Conservation (phyloP, 139 green algal species). For the Chlorella sp. region DNA sequence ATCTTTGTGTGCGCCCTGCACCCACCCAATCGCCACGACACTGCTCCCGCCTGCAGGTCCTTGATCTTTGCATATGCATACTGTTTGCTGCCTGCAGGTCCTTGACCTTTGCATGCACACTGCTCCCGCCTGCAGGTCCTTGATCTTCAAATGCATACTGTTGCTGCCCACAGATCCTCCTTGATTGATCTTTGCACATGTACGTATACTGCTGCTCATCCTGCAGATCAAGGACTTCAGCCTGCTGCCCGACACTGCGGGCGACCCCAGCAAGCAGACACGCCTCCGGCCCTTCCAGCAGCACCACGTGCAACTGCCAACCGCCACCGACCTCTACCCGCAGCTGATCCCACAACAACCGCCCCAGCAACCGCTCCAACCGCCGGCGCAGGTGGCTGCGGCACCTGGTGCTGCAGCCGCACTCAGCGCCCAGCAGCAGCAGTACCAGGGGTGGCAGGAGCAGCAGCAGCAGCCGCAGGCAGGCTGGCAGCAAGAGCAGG, state of each 20-base stretch:
- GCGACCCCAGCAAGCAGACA: no score
- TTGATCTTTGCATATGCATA: no score
- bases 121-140: no score
- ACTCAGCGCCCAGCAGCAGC: conserved; percentile 10
- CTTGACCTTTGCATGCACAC: no score
- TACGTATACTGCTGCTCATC: neutral
- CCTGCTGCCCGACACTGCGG: conserved; percentile 5
- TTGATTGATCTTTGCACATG: no score
- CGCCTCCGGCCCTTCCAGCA: conserved; percentile 10
- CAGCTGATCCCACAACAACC: conserved; percentile 16
- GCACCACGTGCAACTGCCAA: conserved; percentile 6
- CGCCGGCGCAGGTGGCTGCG: neutral
- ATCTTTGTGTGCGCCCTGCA: no score
- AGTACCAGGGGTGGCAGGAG: neutral
- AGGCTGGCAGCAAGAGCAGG: conserved; percentile 1
- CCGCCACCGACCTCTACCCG: conserved; percentile 32
- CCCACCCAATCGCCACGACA: no score
- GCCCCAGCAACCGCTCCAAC: neutral
- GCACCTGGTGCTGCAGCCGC: conserved; percentile 5
- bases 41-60: no score
- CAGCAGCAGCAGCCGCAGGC: conserved; percentile 9
- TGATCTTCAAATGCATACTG: no score
- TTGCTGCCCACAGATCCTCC: no score
- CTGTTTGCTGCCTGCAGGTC: no score
- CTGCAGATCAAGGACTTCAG: conserved; percentile 32